Evolutionary conservation across 371 early-diverging fungal genomes (phyloP), one percentile per base, ranked within the genome.

Genomic region (Lichtheimia hyalospora): DNA sequence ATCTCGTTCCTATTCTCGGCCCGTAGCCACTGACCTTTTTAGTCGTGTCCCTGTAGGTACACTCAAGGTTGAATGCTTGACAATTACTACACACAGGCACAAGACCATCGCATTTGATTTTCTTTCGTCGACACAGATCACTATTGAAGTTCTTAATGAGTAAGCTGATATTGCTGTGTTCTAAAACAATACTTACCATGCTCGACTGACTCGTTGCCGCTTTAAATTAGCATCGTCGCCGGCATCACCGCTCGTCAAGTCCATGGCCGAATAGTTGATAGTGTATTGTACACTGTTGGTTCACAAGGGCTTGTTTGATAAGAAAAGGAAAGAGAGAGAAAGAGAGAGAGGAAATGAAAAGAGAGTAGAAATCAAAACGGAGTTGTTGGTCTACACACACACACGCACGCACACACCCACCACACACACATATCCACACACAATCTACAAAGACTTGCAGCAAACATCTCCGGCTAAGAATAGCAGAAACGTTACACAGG

Each of bases 41-140:
- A 1, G 80, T 76, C 24, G 69, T 70, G 49, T 76, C 80, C 54
- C 74, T 70, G 49, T 75, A 79, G 3, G 70, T 75, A 54, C 81
- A 81, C 14, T 70, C 68, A 1, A 77, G 53, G 4, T 58, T 67
- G 18, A 77, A 60, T 10, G 67, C 62, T 62, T 74, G 71, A 52
- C 81, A 81, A 52, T 81, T 81, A 8, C 71, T 65, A 39, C 87
- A 87, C 10, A 82, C 61, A 41, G 85, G 84, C 5, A 62, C 68
- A 24, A 63, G 62, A n/a, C 84, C 85, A 61, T 87, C 85, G 57
- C 85, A 87, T 54, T 87, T 87, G 28, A 85, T 82, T 66, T 87
- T 87, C 55, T 87, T 87, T 34, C 79, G 72, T 52, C 86, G 72
- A 60, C 86, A 84, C 18, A 75, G 60, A 69, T 85, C 85, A 63